A percentile compares a stretch with the other conserved stretches of the same genome.
phyloP scores from a whole-genome alignment of 345 rosid species.

The Hypericum androsaemum region DNA sequence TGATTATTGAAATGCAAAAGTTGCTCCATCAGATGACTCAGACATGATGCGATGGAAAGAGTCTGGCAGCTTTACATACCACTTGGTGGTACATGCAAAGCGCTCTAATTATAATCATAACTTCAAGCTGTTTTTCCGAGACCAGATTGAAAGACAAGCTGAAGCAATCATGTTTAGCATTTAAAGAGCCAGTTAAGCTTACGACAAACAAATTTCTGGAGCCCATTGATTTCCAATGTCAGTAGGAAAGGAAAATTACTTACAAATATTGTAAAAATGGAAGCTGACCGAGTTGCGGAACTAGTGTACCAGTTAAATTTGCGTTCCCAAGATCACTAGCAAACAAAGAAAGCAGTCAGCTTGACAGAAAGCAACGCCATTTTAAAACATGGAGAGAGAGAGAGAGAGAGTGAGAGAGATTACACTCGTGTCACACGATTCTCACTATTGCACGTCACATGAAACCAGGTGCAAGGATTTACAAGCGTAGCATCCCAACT shows the following conservation, averaged over 20 bases:
- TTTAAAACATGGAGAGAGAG: not conserved
- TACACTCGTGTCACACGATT: slow-evolving; percentile 72
- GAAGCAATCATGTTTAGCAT: too few relatives aligned
- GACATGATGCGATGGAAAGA: too few relatives aligned
- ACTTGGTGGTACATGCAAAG: too few relatives aligned
- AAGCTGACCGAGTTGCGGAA: slow-evolving; percentile 56
- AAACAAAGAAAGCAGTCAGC: not conserved
- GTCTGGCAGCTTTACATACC: too few relatives aligned
- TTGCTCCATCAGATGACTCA: too few relatives aligned
- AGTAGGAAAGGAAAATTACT: slow-evolving; percentile 15
- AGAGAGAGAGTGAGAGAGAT: slow-evolving; percentile 25
- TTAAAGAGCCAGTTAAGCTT: too few relatives aligned
- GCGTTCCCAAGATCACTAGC: slow-evolving; percentile 59
- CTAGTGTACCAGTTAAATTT: slow-evolving; percentile 52
- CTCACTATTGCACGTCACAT: slow-evolving; percentile 68
- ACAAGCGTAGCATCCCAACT: slow-evolving; percentile 78
- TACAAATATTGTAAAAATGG: slow-evolving; percentile 68
- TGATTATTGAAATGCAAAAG: too few relatives aligned
- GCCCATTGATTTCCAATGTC: not conserved
- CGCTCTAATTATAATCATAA: too few relatives aligned
- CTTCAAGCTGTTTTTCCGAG: too few relatives aligned
- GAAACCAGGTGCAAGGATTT: slow-evolving; percentile 82
- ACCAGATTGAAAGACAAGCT: too few relatives aligned
- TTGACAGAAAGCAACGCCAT: slow-evolving; percentile 1
- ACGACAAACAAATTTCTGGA: too few relatives aligned